Evolutionary conservation across 148 eudicot species (phyloP).

Genomic region (Vaccinium myrtillus): DNA sequence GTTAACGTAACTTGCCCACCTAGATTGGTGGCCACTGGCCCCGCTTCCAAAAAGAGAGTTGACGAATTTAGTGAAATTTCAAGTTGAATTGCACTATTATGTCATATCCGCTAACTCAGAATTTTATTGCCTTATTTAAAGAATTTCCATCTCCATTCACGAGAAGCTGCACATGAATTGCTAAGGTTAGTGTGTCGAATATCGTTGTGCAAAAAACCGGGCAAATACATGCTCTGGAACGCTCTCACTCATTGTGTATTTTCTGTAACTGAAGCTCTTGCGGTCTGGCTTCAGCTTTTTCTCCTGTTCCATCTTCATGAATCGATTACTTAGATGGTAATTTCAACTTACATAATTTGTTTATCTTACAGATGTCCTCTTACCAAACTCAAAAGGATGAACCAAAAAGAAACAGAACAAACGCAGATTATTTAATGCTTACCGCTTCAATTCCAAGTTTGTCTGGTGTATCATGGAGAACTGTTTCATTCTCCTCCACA

Average conservation of each 20-base stretch:
- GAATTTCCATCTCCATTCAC: neutral
- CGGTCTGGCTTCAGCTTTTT: neutral
- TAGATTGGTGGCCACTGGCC: neutral
- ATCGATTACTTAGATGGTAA: neutral
- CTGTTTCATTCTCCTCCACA: conserved; percentile 90
- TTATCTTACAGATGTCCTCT: neutral
- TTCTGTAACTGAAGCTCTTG: neutral
- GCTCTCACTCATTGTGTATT: no score
- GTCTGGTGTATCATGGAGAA: conserved; percentile 80
- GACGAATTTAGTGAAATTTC: neutral
- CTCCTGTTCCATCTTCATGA: neutral
- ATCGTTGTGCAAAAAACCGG: no score
- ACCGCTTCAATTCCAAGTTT: conserved; percentile 66
- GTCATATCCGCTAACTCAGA: neutral
- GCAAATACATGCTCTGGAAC: no score
- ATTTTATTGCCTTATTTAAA: neutral
- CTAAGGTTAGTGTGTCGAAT: no score
- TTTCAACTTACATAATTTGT: neutral
- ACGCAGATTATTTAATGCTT: conserved; percentile 21
- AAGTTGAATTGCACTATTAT: neutral
- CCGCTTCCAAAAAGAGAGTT: neutral
- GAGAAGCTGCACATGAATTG: neutral
- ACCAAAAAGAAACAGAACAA: neutral
- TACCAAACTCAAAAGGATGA: neutral
- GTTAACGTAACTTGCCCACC: neutral